Base-by-base conservation (phyloP, 1,284 basidiomycete species). In the Afroboletus lepidellus region DNA sequence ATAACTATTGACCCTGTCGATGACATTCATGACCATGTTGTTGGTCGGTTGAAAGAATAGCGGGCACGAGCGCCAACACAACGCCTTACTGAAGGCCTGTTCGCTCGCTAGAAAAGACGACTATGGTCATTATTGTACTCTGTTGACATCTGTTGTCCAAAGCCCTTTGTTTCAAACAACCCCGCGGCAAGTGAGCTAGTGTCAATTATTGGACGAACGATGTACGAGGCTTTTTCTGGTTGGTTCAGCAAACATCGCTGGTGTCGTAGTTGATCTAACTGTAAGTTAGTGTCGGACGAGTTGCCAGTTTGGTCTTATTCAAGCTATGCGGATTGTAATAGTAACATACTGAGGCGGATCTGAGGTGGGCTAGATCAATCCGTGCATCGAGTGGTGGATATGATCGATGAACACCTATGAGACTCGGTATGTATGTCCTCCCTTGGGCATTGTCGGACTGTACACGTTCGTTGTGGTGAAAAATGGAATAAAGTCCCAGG, bases 1-100 rank as follows among this genome's bases (percentile, higher is more conserved):
- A 64, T 69, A 80, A n/a, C 61, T 64, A 49, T 72, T 72, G 38
- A 83, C 74, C 51, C 57, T 76, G 46, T 70, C 69, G 29, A 83
- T 71, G 53, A 81, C 73, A 58, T 84, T 75, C 83, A 84, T 84
- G 57, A 37, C 60, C 58, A 34, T 23, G 38, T 57, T 46, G 48
- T 57, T 43, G 29, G 12, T 54, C 49, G 25, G 49, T 48, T 36
- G 18, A 52, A 33, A 42, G 25, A 47, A 50, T 43, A 50, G 36
- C 51, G 51, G 61, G 54, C 47, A 58, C 56, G 36, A 57, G 68
- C 45, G 38, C 51, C 51, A 52, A 46, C 34, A 47, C 56, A 52
- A 53, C 48, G 34, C 50, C 39, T 56, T 30, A 53, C 51, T 41
- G 48, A 45, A 53, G 42, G 49, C 44, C 36, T 27, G 23, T 9